Evolutionary conservation across 1,284 basidiomycete genomes (phyloP).

Genomic region (Naganishia liquefaciens): DNA sequence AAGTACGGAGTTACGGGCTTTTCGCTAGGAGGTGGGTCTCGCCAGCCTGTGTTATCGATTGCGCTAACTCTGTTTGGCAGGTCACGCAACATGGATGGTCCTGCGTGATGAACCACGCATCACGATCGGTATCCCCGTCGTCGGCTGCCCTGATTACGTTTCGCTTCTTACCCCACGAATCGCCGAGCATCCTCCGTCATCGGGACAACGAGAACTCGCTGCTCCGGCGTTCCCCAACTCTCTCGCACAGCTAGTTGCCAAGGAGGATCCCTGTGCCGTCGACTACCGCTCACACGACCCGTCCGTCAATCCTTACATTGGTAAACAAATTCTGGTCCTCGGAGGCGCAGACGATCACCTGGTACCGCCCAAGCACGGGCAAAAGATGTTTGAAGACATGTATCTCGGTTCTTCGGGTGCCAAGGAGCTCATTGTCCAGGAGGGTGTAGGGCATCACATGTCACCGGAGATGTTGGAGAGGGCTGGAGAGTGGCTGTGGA

Average conservation of each 20-base stretch:
- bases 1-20: constrained; percentile 65
- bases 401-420: constrained; percentile 34
- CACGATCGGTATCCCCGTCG: constrained; percentile 68
- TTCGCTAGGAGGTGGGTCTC: constrained; percentile 55
- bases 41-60: not conserved
- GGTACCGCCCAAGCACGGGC: constrained; percentile 43
- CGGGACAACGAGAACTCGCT: constrained; percentile 37
- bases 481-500: constrained; percentile 52
- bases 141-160: constrained; percentile 74
- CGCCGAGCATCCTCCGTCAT: constrained; percentile 53
- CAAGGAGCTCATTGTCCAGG: constrained; percentile 50
- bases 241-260: constrained; percentile 56
- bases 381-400: constrained; percentile 44
- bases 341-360: constrained; percentile 57
- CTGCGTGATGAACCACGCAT: constrained; percentile 63
- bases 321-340: constrained; percentile 69
- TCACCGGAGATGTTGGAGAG: constrained; percentile 51
- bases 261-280: constrained; percentile 26
- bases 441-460: constrained; percentile 51
- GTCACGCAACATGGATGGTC: constrained; percentile 58
- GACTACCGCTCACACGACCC: constrained; percentile 38
- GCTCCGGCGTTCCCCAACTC: constrained; percentile 62
- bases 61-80: constrained; percentile 26
- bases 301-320: constrained; percentile 62
- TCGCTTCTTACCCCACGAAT: constrained; percentile 59